Evolutionary conservation across 2,329 filamentous ascomycete species (phyloP), one percentile per base, ranked within the genome.

Genomic region (Apiospora marii): DNA sequence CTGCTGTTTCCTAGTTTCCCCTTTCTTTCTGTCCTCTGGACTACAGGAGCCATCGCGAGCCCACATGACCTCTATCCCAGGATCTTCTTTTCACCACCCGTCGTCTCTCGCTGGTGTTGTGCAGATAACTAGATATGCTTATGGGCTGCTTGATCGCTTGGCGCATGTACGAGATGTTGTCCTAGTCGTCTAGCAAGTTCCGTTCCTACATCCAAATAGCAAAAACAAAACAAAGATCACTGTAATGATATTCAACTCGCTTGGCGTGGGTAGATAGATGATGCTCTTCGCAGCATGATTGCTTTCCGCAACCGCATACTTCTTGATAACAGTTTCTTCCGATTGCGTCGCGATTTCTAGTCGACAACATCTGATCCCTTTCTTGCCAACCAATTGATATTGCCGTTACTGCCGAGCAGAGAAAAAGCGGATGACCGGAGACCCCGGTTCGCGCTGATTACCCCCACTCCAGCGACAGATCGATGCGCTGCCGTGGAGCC

Each of bases 371-470:
- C 53, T 37, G 27, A 5, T 58, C 30, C 7, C 14, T 51, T 27
- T 30, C 53, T 19, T 49, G 19, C 10, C 37, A 41, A 10, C 37
- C 37, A n/a, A 6, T 22, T 7, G 19, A 49, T 22, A 7, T 22
- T 22, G 44, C 7, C 22, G 6, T 48, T 34, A 30, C 16, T 37
- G 27, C 19, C 22, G 30, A 61, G 10, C 3, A n/a, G 16, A 37
- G 30, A 34, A 8, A 22, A 61, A 10, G 30, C 30, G 34, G 58
- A 41, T n/a, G 58, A 64, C 8, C 58, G 34, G n/a, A 64, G 58
- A 41, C 58, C 58, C 58, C 58, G n/a, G n/a, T 64, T 12, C 58
- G 58, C 30, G 16, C n/a, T n/a, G 34, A 64, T 64, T 41, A 64
- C n/a, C n/a, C 58, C 58, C 34, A 64, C 58, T 22, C 10, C 58